Conservation (phyloP, 2,329 filamentous ascomycete species). For the Neospermospora avenae region DNA sequence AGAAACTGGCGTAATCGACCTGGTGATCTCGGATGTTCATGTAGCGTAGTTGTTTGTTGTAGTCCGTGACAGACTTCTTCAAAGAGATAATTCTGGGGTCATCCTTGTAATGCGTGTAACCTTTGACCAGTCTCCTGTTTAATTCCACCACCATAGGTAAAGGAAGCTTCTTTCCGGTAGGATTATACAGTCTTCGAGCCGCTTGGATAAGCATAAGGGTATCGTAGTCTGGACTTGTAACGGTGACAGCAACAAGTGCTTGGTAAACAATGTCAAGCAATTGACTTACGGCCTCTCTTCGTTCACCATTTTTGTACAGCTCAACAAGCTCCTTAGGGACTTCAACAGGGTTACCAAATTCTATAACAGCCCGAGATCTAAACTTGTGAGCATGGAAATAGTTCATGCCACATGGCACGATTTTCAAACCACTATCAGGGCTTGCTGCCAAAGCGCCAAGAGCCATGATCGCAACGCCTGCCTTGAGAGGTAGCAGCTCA, state of each 20-base stretch:
- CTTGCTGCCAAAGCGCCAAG: slow-evolving; percentile 82
- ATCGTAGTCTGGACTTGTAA: slow-evolving; percentile 90
- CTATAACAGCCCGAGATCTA: slow-evolving; percentile 88
- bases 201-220: slow-evolving; percentile 96
- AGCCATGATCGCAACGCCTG: slow-evolving; percentile 97
- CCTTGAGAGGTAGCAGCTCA: slow-evolving; percentile 87
- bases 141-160: slow-evolving; percentile 91
- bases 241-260: slow-evolving; percentile 80
- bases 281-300: slow-evolving; percentile 81
- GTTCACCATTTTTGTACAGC: slow-evolving; percentile 78
- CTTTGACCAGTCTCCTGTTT: slow-evolving; percentile 84
- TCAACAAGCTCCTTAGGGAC: slow-evolving; percentile 79
- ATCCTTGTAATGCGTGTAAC: slow-evolving; percentile 89
- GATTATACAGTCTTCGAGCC: slow-evolving; percentile 87
- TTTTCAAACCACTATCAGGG: slow-evolving; percentile 79
- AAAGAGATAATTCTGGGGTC: slow-evolving; percentile 78
- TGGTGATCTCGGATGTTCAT: slow-evolving; percentile 91
- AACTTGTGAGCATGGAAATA: slow-evolving; percentile 99
- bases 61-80: slow-evolving; percentile 72
- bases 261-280: slow-evolving; percentile 86
- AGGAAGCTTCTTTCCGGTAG: slow-evolving; percentile 88
- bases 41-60: slow-evolving; percentile 83
- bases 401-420: slow-evolving; percentile 97
- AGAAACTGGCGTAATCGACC: slow-evolving; percentile 86
- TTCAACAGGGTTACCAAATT: slow-evolving; percentile 88